Evolutionary conservation across 148 eudicot species (phyloP).

Genomic region (Cornus controversa): DNA sequence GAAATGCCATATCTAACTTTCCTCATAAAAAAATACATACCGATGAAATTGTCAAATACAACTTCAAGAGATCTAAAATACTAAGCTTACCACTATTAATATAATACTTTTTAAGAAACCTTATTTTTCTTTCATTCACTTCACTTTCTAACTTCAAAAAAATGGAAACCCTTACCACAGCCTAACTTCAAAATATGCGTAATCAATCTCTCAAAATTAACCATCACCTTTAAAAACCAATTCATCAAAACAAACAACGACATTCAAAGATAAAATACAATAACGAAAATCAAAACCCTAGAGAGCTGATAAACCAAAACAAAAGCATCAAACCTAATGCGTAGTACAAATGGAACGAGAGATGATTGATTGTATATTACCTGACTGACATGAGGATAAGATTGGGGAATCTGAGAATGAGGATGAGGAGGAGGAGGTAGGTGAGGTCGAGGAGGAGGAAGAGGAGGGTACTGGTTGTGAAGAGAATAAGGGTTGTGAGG

Average conservation of each 20-base stretch:
- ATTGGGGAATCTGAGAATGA: slow-evolving; percentile 20
- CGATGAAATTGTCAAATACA: background rate
- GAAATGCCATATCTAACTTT: background rate
- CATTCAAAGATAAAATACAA: background rate
- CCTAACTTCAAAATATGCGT: background rate
- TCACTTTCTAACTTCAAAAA: background rate
- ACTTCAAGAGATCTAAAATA: background rate
- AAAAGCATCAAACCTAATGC: background rate
- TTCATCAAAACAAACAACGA: background rate
- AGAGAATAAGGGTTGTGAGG: slow-evolving; percentile 29
- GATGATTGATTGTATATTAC: slow-evolving; percentile 5
- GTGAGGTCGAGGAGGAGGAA: slow-evolving; percentile 13
- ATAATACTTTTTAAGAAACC: background rate
- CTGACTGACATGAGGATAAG: slow-evolving; percentile 43
- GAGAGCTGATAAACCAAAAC: slow-evolving; percentile 3
- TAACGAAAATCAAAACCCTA: slow-evolving; percentile 7
- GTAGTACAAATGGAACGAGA: background rate
- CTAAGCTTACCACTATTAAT: background rate
- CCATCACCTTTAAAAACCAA: background rate
- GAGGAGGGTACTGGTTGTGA: slow-evolving; percentile 23
- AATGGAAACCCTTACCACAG: background rate
- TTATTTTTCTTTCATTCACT: too few species aligned
- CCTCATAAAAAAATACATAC: background rate
- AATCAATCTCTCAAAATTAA: background rate
- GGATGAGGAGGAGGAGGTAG: slow-evolving; percentile 32